Base-by-base conservation (phyloP, 768 basidiomycete species). In the Heimioporus sp. region DNA sequence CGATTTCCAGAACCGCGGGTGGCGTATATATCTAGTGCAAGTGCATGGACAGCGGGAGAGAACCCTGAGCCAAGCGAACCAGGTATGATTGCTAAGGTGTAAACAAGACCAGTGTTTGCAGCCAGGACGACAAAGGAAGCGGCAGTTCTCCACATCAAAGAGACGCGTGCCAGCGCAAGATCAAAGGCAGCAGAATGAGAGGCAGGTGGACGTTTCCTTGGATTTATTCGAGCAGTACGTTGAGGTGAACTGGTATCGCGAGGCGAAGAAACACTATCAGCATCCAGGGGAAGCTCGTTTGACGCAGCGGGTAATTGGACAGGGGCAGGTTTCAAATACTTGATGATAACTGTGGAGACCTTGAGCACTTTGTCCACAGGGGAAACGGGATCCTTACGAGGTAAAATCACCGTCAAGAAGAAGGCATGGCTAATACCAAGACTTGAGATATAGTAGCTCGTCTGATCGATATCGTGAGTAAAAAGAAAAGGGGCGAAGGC, bases 381-480 rank as follows among this genome's bases (percentile, higher is more conserved):
- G n/a, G 24, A n/a, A 49, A 42, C 12, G n/a, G 32, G 15, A 58
- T 48, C 43, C 79, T 54, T 66, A 90, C 88, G 15, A 10, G 90
- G 90, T 6, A 91, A 67, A 32, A 87, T 61, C 15, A 79, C 41
- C 2, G 80, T 70, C 54, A 90, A 67, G 59, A 79, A 78, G 2
- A 80, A 4, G 0, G 86, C 85, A 4, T 86, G 77, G 1, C 73
- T 63, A 31, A 70, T 70, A 8, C 83, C 82, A 10, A 82, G 61
- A 11, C 79, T 58, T 51, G 81, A 85, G 11, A 89, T 59, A 72
- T 77, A 90, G 61, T 90, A 90, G n/a, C 87, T 87, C n/a, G 84
- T 64, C 88, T 90, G 49, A 24, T 42, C 28, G 12, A 39, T 5
- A 10, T 39, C 16, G 49, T 48, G 46, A 53, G 43, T 24, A 20